A percentile compares a stretch with the other conserved stretches of the same genome.
These are phyloP conservation scores for Trapa incisa DNA, from an alignment of 345 rosid genomes.

Conservation along the genomic window DNA sequence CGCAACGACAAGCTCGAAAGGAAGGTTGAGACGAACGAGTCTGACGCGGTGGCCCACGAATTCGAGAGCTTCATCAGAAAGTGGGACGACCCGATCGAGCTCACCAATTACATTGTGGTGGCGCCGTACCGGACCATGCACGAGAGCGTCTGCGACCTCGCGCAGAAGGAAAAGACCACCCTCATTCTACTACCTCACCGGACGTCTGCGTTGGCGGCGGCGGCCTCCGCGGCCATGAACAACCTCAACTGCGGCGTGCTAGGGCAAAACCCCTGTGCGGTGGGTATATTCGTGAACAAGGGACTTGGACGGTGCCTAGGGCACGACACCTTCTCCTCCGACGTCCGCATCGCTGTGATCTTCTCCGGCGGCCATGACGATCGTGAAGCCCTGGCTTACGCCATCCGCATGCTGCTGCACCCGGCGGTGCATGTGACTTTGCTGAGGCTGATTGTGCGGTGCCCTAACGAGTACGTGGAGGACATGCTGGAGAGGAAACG, in stretches of 20 bases:
- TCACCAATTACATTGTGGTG: conserved; percentile 4
- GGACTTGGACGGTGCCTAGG: conserved; percentile 1
- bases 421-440: not conserved
- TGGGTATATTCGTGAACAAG: conserved; percentile 6
- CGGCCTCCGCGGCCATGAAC: conserved; percentile 1
- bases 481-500: conserved; percentile 3
- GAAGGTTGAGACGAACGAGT: not conserved
- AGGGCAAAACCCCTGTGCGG: not conserved
- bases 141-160: conserved; percentile 7
- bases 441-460: not conserved
- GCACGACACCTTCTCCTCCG: not conserved
- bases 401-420: conserved; percentile 1
- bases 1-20: not conserved
- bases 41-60: conserved; percentile 4
- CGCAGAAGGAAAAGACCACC: conserved; percentile 4
- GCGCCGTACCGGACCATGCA: conserved; percentile 9
- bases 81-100: not conserved
- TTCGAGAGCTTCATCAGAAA: conserved; percentile 5
- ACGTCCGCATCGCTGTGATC: not conserved
- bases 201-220: not conserved
- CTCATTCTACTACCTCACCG: conserved; percentile 1
- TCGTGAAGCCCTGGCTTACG: conserved; percentile 9
- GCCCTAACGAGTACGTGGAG: not conserved
- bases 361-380: conserved; percentile 8
- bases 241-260: conserved; percentile 1